phyloP scores from a whole-genome alignment of 352 stramenopile species.

The Pythium folliculosum region DNA sequence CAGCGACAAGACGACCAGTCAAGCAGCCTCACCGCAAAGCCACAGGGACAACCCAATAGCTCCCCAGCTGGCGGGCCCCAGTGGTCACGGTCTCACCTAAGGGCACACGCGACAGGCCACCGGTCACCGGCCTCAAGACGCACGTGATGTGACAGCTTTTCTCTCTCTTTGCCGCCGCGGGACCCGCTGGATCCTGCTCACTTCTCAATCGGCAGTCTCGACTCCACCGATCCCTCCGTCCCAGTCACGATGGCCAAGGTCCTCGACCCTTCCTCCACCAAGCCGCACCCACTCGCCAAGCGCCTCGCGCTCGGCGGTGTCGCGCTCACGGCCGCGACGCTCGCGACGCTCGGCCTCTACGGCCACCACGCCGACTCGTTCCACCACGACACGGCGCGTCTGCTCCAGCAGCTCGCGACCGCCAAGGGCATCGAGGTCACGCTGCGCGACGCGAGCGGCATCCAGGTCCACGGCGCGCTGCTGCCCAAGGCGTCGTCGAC shows the following conservation, averaged over 20 bases:
- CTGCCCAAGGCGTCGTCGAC: conserved; percentile 23
- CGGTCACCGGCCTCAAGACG: background rate
- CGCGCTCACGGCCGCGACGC: conserved; percentile 9
- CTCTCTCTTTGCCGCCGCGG: background rate
- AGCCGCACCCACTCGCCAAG: background rate
- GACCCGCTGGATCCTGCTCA: background rate
- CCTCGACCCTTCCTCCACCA: background rate
- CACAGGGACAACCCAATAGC: background rate
- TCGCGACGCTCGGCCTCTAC: conserved; percentile 28
- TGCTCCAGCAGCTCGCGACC: conserved; percentile 31
- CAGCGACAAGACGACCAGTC: conserved; percentile 1
- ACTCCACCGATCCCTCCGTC: background rate
- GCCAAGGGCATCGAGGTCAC: conserved; percentile 36
- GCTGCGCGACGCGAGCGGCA: conserved; percentile 14
- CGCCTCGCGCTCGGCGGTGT: conserved; percentile 10
- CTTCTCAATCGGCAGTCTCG: conserved; percentile 10
- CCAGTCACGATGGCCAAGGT: conserved; percentile 13
- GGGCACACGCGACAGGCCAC: background rate
- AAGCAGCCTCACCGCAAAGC: background rate
- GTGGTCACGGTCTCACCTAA: background rate
- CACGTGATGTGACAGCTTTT: background rate
- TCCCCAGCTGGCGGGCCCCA: background rate
- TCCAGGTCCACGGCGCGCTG: conserved; percentile 27
- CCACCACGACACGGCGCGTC: conserved; percentile 28
- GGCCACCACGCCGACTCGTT: conserved; percentile 25